Conservation (phyloP, 306 rosid species). For the Pterocarpus santalinus region DNA sequence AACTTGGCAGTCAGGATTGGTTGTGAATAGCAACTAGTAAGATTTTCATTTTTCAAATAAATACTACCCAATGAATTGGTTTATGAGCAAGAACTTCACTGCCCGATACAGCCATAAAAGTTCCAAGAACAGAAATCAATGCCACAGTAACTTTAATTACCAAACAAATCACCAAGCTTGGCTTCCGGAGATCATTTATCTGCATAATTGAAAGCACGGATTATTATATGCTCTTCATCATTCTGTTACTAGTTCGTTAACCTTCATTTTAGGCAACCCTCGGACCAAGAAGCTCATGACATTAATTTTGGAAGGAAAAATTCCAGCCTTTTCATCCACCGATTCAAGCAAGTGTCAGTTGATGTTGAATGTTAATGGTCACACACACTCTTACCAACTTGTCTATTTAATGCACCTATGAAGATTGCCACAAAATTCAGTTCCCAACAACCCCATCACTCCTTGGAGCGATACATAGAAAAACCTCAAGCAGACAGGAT, state of each 20-base stretch:
- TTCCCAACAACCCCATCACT: conserved; percentile 43
- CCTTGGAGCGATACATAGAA: conserved; percentile 38
- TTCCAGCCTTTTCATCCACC: conserved; percentile 6
- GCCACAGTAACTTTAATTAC: not conserved
- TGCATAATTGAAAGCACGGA: too few relatives aligned
- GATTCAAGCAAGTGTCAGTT: not conserved
- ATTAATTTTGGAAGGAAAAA: not conserved
- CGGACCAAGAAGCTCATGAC: too few relatives aligned
- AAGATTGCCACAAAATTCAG: conserved; percentile 12
- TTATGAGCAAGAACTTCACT: not conserved
- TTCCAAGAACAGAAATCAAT: not conserved
- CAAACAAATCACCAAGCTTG: too few relatives aligned
- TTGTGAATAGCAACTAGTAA: not conserved
- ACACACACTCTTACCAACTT: conserved; percentile 33
- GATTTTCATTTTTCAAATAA: not conserved
- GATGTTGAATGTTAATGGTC: not conserved
- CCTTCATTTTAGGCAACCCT: not conserved
- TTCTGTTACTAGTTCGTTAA: too few relatives aligned
- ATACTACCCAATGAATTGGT: not conserved
- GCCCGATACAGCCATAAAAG: not conserved
- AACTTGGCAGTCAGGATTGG: not conserved
- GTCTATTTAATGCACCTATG: conserved; percentile 45
- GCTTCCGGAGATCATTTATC: too few relatives aligned
- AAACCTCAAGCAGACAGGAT: conserved; percentile 4
- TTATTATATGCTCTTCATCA: too few relatives aligned